phyloP scores from a whole-genome alignment of 2,329 filamentous ascomycete species.

The Neonectria punicea region DNA sequence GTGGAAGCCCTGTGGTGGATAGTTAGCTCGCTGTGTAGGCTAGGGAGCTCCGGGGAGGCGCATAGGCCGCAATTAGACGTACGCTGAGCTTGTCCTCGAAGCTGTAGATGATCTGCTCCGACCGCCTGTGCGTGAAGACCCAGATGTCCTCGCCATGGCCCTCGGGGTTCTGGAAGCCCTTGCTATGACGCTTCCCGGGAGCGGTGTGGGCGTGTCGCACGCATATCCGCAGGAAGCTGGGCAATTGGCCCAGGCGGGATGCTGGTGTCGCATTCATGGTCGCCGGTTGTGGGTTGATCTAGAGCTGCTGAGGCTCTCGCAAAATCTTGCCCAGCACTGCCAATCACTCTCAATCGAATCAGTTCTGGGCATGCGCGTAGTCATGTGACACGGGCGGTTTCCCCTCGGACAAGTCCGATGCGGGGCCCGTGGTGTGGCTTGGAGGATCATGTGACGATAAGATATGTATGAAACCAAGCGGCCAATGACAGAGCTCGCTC shows the following conservation, averaged over 20 bases:
- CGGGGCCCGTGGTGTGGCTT: constrained; percentile 6
- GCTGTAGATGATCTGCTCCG: constrained; percentile 65
- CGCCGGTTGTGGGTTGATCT: constrained; percentile 37
- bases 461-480: constrained; percentile 21
- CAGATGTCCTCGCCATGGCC: constrained; percentile 68
- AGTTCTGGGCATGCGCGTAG: constrained; percentile 33
- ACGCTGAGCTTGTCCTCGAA: constrained; percentile 59
- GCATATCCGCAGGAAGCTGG: constrained; percentile 54
- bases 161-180: constrained; percentile 44
- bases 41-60: not conserved
- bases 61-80: constrained; percentile 35
- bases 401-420: constrained; percentile 10
- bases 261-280: constrained; percentile 52
- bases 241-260: constrained; percentile 54
- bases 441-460: constrained; percentile 43
- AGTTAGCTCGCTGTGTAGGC: constrained; percentile 15
- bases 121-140: constrained; percentile 62
- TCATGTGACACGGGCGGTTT: constrained; percentile 38
- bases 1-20: constrained; percentile 49
- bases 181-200: constrained; percentile 35
- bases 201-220: constrained; percentile 52
- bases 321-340: constrained; percentile 38
- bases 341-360: constrained; percentile 14
- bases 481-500: constrained; percentile 36
- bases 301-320: constrained; percentile 28